Evolutionary conservation across 306 rosid species (phyloP).

Genomic region (Vachellia collinsii): DNA sequence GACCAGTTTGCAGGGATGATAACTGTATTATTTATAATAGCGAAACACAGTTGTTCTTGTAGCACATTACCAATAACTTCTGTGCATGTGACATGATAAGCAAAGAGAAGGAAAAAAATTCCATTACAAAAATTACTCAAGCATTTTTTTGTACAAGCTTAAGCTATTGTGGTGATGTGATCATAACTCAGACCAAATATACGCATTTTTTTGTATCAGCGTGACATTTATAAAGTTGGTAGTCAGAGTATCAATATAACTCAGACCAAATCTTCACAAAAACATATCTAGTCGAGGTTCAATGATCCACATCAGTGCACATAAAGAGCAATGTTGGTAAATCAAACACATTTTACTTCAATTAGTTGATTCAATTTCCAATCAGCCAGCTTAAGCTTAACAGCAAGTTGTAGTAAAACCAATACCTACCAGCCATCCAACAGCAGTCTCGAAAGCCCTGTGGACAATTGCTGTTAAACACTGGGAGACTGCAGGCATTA

Average conservation of each 20-base stretch:
- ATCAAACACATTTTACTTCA: conserved; percentile 9
- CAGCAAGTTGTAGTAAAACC: conserved; percentile 23
- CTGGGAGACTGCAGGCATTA: conserved; percentile 95
- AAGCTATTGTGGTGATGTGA: conserved; percentile 12
- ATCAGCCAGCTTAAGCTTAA: conserved; percentile 36
- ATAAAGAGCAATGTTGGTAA: conserved; percentile 15
- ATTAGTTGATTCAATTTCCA: conserved; percentile 27
- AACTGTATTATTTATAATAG: neutral
- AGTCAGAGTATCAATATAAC: conserved; percentile 13
- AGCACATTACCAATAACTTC: conserved; percentile 4
- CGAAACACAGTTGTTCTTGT: neutral
- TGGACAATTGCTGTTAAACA: conserved; percentile 91
- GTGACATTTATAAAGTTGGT: conserved; percentile 2
- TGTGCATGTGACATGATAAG: neutral
- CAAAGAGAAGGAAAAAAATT: neutral
- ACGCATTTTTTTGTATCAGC: no score
- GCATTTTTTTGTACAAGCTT: conserved; percentile 5
- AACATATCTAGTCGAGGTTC: conserved; percentile 16
- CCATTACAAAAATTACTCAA: conserved; percentile 31
- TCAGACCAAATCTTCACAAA: neutral
- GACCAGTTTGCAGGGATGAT: conserved; percentile 4
- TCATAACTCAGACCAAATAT: no score
- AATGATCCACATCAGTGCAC: conserved; percentile 29
- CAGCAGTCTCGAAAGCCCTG: conserved; percentile 88
- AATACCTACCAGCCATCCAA: conserved; percentile 84